Evolutionary conservation across 495 filamentous ascomycete genomes (phyloP).

Genomic region (Aspergillus affinis): DNA sequence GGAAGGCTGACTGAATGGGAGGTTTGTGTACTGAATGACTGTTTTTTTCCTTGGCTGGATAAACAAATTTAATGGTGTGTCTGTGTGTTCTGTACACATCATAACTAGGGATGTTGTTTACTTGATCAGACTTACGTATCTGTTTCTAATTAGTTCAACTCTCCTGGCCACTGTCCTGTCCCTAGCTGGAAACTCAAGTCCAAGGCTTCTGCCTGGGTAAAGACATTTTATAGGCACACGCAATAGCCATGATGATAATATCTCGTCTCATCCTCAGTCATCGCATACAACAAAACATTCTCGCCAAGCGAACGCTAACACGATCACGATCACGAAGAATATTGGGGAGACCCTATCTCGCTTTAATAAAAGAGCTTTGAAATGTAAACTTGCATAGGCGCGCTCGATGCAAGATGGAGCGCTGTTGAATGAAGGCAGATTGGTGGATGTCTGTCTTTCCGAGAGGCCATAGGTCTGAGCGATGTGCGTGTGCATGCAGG

Average conservation of each 20-base stretch:
- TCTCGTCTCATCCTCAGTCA: neutral
- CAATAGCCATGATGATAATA: neutral
- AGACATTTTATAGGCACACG: neutral
- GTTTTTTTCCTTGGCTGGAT: neutral
- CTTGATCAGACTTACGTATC: neutral
- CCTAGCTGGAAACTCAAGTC: too few species aligned
- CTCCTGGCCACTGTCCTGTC: neutral
- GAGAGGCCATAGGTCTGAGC: neutral
- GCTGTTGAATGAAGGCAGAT: neutral
- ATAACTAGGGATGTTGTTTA: too few species aligned
- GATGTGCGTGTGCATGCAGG: neutral
- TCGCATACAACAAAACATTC: neutral
- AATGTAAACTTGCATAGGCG: neutral
- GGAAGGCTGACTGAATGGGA: neutral
- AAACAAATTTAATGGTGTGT: too few species aligned
- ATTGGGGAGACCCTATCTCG: neutral
- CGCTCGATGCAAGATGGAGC: neutral
- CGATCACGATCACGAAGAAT: neutral
- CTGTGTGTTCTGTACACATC: too few species aligned
- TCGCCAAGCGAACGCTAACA: neutral
- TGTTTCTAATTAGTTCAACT: neutral
- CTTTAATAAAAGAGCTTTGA: neutral
- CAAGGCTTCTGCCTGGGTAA: neutral
- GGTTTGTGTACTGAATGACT: neutral
- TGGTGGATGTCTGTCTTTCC: neutral